Evolutionary conservation across 2,329 filamentous ascomycete species (phyloP).

Genomic region (Cercospora sojina): DNA sequence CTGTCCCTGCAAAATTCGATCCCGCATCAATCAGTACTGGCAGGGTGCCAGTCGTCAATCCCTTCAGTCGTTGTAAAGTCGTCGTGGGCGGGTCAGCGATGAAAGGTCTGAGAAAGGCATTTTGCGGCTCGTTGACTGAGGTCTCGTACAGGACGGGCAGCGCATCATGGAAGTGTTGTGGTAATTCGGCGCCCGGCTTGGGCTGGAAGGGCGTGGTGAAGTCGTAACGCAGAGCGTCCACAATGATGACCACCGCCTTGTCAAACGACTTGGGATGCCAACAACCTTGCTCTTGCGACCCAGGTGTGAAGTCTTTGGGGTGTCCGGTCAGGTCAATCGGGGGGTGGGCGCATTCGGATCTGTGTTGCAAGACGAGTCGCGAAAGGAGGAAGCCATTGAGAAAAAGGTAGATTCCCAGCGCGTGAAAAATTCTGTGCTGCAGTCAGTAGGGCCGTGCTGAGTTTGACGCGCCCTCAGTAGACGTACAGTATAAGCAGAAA

Average conservation of each 20-base stretch:
- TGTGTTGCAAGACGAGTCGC: slow-evolving; percentile 74
- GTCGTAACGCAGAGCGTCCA: slow-evolving; percentile 94
- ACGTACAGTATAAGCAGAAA: slow-evolving; percentile 64
- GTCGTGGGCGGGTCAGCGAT: slow-evolving; percentile 96
- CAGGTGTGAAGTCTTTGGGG: slow-evolving; percentile 36
- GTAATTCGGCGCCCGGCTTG: slow-evolving; percentile 47
- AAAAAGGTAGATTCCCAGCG: slow-evolving; percentile 83
- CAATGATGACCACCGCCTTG: slow-evolving; percentile 83
- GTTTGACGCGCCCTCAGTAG: neutral
- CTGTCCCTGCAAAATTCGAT: slow-evolving; percentile 91
- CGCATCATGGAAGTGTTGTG: slow-evolving; percentile 78
- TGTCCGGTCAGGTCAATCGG: slow-evolving; percentile 53
- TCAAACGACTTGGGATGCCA: slow-evolving; percentile 96
- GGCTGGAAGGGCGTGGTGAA: slow-evolving; percentile 80
- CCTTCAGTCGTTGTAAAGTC: slow-evolving; percentile 88
- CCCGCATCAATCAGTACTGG: slow-evolving; percentile 93
- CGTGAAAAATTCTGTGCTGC: slow-evolving; percentile 63
- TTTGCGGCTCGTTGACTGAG: slow-evolving; percentile 68
- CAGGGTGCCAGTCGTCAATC: slow-evolving; percentile 88
- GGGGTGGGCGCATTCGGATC: slow-evolving; percentile 71
- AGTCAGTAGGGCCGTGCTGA: slow-evolving; percentile 10
- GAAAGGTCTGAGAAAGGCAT: slow-evolving; percentile 89
- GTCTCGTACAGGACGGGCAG: slow-evolving; percentile 85
- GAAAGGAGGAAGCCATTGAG: slow-evolving; percentile 93
- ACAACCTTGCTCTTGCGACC: slow-evolving; percentile 65